phyloP scores from a whole-genome alignment of 2,329 filamentous ascomycete genomes.

The Trichoderma endophyticum region DNA sequence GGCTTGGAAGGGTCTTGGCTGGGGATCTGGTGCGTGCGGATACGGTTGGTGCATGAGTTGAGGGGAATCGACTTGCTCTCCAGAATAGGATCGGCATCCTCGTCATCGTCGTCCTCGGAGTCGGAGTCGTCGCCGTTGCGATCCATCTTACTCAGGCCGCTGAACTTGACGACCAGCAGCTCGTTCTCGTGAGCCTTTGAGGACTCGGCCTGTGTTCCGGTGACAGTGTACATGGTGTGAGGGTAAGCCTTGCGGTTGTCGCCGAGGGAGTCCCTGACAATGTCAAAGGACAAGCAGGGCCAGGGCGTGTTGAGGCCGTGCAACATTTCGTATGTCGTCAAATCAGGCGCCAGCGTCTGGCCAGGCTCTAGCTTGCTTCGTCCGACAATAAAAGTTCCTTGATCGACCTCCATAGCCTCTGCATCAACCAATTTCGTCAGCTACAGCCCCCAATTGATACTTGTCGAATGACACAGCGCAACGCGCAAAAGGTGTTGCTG shows the following conservation, averaged over 20 bases:
- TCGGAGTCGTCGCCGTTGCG: constrained; percentile 63
- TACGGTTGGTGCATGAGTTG: constrained; percentile 85
- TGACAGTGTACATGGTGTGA: constrained; percentile 90
- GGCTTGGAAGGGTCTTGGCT: constrained; percentile 66
- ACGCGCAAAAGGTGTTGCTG: not conserved
- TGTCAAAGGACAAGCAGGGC: constrained; percentile 96
- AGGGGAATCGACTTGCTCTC: constrained; percentile 89
- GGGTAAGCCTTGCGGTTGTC: constrained; percentile 91
- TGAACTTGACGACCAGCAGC: constrained; percentile 94
- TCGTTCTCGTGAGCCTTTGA: constrained; percentile 79
- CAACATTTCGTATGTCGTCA: constrained; percentile 96
- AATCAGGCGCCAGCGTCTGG: constrained; percentile 86
- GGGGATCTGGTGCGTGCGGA: constrained; percentile 79
- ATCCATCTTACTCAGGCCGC: constrained; percentile 85
- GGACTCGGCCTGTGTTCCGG: constrained; percentile 86
- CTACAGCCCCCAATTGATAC: not conserved
- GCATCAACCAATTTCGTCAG: constrained; percentile 11
- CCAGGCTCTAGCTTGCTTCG: constrained; percentile 86
- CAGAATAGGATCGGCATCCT: constrained; percentile 81
- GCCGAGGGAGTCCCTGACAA: constrained; percentile 80
- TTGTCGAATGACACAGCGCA: not conserved
- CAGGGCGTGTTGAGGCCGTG: constrained; percentile 91
- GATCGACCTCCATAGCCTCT: constrained; percentile 89
- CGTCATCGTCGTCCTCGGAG: constrained; percentile 70
- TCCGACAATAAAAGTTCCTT: constrained; percentile 93